These are phyloP conservation scores for Oryza rufipogon DNA, from an alignment of 176 grass and related monocot genomes.

Conservation along the genomic window DNA sequence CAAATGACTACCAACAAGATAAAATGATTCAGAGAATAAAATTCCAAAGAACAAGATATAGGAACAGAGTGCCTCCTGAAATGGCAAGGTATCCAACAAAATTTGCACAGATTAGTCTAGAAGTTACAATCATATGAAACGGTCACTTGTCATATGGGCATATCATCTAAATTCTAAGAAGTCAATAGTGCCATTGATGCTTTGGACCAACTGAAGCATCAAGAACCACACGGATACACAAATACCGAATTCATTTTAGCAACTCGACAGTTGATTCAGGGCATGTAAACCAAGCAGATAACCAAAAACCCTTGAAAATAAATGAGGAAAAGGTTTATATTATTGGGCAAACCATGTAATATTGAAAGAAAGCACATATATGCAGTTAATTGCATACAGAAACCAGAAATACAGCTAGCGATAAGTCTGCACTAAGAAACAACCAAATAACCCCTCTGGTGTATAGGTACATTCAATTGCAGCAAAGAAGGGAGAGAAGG, in stretches of 20 bases:
- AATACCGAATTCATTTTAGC: conserved; percentile 10
- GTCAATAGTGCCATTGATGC: neutral
- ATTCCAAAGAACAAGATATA: conserved; percentile 34
- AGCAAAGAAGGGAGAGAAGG: neutral
- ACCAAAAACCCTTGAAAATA: conserved; percentile 6
- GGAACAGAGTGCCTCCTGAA: conserved; percentile 33
- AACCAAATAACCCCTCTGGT: neutral
- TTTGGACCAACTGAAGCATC: conserved; percentile 11
- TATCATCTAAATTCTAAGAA: conserved; percentile 1
- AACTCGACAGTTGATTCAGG: conserved; percentile 27
- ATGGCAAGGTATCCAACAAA: conserved; percentile 13
- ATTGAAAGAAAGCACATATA: neutral
- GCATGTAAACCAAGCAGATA: neutral
- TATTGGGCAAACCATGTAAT: conserved; percentile 20
- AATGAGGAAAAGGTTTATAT: conserved; percentile 9
- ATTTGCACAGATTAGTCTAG: conserved; percentile 22
- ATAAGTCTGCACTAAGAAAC: neutral
- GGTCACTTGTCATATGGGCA: neutral
- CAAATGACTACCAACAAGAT: neutral
- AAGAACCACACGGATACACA: neutral
- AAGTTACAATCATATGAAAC: conserved; percentile 14
- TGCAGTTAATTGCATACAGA: conserved; percentile 15
- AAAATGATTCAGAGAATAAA: conserved; percentile 9
- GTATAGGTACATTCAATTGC: conserved; percentile 1
- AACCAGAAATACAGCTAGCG: conserved; percentile 24